phyloP scores from a whole-genome alignment of 139 green algal genomes.

The Picochlorum sp. region DNA sequence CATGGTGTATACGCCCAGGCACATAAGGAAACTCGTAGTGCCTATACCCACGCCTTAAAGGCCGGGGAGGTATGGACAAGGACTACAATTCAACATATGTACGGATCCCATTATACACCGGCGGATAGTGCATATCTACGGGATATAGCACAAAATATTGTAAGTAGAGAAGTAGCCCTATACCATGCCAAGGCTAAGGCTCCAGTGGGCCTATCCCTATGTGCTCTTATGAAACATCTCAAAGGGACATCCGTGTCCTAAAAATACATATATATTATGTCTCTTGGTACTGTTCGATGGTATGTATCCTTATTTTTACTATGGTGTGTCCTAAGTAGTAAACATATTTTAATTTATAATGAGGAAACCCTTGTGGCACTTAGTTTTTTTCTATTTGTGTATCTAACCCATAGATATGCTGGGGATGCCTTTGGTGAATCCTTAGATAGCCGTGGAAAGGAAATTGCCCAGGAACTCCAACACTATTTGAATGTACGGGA shows the following conservation, averaged over 20 bases:
- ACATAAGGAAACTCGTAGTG: neutral
- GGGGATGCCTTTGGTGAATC: slow-evolving; percentile 26
- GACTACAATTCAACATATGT: neutral
- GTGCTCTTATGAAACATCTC: too few species aligned
- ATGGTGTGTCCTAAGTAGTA: slow-evolving; percentile 36
- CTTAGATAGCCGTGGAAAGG: slow-evolving; percentile 19
- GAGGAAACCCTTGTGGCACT: slow-evolving; percentile 30
- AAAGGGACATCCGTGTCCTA: too few species aligned
- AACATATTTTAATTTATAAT: slow-evolving; percentile 43
- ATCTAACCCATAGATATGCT: slow-evolving; percentile 29
- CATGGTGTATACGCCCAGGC: neutral
- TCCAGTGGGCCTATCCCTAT: neutral
- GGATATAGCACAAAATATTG: neutral
- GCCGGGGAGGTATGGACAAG: neutral
- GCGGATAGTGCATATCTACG: neutral
- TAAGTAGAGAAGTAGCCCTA: neutral
- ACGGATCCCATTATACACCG: neutral
- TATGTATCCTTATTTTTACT: slow-evolving; percentile 28
- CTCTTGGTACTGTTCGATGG: neutral
- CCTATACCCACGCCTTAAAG: neutral
- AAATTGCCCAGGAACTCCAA: slow-evolving; percentile 34
- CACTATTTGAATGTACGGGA: slow-evolving; percentile 33
- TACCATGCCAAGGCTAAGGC: neutral
- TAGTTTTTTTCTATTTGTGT: slow-evolving; percentile 27
- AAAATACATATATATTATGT: neutral